phyloP scores from a whole-genome alignment of 2,329 filamentous ascomycete species.

The Conoideocrella luteorostrata region DNA sequence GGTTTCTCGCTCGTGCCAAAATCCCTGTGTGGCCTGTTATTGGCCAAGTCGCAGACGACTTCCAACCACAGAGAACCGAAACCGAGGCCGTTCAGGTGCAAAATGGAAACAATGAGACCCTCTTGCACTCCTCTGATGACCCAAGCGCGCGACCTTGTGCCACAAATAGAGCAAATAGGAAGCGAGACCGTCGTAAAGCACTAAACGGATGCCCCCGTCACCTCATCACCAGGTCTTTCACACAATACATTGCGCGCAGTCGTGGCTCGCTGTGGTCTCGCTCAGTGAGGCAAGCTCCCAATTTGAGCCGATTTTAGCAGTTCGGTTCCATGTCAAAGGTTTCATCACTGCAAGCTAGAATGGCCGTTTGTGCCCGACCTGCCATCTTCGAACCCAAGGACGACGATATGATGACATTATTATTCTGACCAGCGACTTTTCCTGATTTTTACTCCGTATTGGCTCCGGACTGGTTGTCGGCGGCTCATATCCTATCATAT shows the following conservation, averaged over 20 bases:
- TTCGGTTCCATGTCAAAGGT: no score
- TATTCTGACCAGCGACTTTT: no score
- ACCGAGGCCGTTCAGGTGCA: slow-evolving; percentile 8
- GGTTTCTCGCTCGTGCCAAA: no score
- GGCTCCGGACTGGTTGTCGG: neutral
- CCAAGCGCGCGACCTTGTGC: slow-evolving; percentile 6
- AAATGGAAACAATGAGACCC: slow-evolving; percentile 2
- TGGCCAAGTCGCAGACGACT: no score
- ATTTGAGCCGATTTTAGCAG: no score
- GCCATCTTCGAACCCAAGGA: neutral
- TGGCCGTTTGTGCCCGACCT: slow-evolving; percentile 9
- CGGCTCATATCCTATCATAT: neutral
- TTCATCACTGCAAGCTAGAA: neutral
- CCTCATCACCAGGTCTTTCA: neutral
- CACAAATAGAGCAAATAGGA: slow-evolving; percentile 6
- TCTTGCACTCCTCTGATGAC: slow-evolving; percentile 1
- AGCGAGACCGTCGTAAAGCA: neutral
- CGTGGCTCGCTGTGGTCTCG: no score
- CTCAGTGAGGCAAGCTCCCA: neutral
- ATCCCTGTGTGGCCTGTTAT: no score
- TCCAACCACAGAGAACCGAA: neutral
- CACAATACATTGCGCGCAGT: no score
- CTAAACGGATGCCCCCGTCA: neutral
- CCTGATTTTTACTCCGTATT: no score
- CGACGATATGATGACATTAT: no score